Conservation (phyloP, 2,329 filamentous ascomycete species). For the Aspergillus ochraceus region DNA sequence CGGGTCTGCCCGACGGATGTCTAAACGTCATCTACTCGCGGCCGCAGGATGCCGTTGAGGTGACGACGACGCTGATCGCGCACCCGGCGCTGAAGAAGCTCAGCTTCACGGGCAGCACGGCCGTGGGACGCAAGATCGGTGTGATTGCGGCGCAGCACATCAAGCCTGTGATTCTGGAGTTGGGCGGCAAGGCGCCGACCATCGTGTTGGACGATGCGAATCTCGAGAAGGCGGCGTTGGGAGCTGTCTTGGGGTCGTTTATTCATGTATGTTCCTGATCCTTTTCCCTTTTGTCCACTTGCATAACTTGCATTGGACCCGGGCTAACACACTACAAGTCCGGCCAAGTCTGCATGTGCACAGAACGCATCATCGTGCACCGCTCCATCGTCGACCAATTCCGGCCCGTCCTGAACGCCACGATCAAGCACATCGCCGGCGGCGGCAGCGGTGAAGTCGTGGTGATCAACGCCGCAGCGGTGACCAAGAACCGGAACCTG, state of each 20-base stretch:
- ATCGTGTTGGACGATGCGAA: constrained; percentile 1
- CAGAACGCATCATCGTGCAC: neutral
- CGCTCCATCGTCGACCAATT: neutral
- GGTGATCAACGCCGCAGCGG: neutral
- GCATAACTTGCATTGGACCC: no score
- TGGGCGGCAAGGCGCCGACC: neutral
- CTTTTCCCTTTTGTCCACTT: constrained; percentile 51
- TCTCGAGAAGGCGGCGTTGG: neutral
- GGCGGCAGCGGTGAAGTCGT: neutral
- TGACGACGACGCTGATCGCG: constrained; percentile 31
- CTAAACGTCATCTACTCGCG: constrained; percentile 65
- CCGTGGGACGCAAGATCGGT: neutral
- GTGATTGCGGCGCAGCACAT: neutral
- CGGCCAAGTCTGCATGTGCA: constrained; percentile 30
- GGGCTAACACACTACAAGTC: neutral
- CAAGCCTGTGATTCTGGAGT: constrained; percentile 1
- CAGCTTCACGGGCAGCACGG: constrained; percentile 3
- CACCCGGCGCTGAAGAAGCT: constrained; percentile 1
- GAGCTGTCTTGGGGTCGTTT: constrained; percentile 55
- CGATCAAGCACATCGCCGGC: neutral
- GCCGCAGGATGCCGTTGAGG: constrained; percentile 30
- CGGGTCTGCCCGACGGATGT: constrained; percentile 70
- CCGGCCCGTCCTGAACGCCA: neutral
- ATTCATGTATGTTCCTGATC: constrained; percentile 67
- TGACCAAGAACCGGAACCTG: neutral